Conservation (phyloP, 2,329 filamentous ascomycete species). For the Hypomyces rosellus region DNA sequence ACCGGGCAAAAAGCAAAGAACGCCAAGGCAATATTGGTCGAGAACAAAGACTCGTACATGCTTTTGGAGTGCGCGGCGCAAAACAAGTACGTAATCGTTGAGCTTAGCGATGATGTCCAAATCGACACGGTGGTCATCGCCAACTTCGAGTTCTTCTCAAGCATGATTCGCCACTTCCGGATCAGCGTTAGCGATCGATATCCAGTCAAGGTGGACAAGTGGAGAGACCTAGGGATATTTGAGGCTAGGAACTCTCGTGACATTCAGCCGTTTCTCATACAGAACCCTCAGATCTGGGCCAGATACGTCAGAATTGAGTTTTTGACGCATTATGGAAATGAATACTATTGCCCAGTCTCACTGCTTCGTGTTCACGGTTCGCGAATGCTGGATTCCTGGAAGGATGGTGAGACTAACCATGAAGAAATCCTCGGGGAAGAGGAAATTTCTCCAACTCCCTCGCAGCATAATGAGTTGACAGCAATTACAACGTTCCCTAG, state of each 20-base stretch:
- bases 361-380: slow-evolving; percentile 89
- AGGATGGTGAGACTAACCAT: slow-evolving; percentile 68
- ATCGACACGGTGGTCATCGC: slow-evolving; percentile 96
- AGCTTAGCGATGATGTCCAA: slow-evolving; percentile 78
- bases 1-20: slow-evolving; percentile 83
- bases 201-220: slow-evolving; percentile 85
- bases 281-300: slow-evolving; percentile 93
- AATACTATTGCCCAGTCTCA: slow-evolving; percentile 93
- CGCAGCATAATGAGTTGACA: neutral
- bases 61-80: slow-evolving; percentile 78
- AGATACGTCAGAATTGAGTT: slow-evolving; percentile 91
- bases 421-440: slow-evolving; percentile 46
- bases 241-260: slow-evolving; percentile 89
- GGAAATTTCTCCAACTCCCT: slow-evolving; percentile 13
- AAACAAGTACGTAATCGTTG: slow-evolving; percentile 92
- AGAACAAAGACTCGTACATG: slow-evolving; percentile 99
- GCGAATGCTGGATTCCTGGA: slow-evolving; percentile 90
- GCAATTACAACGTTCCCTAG: neutral
- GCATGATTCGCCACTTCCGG: slow-evolving; percentile 85
- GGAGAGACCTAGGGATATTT: slow-evolving; percentile 82
- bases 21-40: slow-evolving; percentile 78
- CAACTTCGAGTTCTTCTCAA: slow-evolving; percentile 99
- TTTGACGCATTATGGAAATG: slow-evolving; percentile 86
- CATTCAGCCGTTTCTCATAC: slow-evolving; percentile 89
- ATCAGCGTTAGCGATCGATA: slow-evolving; percentile 93